Base-by-base conservation (phyloP, 139 green algal genomes). In the Chlamydomonas incerta region DNA sequence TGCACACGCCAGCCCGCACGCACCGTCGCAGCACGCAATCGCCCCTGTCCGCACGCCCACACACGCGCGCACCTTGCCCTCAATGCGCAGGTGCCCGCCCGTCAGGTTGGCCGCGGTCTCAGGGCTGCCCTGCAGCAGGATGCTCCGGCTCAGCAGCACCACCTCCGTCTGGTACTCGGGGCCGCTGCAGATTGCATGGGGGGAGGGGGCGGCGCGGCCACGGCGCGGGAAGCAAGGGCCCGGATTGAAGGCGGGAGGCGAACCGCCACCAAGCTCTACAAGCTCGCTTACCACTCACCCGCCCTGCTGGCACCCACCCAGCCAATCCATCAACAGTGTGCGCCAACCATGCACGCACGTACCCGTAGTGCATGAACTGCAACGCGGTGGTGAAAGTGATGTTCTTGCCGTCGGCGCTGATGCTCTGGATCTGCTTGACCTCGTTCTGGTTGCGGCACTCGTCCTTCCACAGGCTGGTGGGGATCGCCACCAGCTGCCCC, bases 401-500 rank as follows among this genome's bases (percentile, higher is more conserved):
- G 4, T 82, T 90, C 31, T 62, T 81, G 46, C 82, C 57, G 34
- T 88, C 87, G 10, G 80, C 10, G 1, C 69, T 83, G 14, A 93
- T 72, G 23, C 35, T 65, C 20, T 28, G 20, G 3, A 93, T 79
- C 26, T 72, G 87, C 52, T 76, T 52, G 8, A 91, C 90, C 81
- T 93, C 90, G 81, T 93, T 93, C 58, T 92, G 60, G 80, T 93
- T 93, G 41, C 87, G 58, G 74, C 82, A 80, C 83, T 91, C 88
- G 46, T 93, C 90, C 47, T 83, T 67, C 72, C 73, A 93, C 3
- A 90, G 87, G 80, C 71, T 90, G 15, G 90, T 93, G 28, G 82
- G 76, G 3, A 93, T 10, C 26, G 76, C 82, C 21, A 91, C 74
- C 69, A 92, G 83, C 88, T 93, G 90, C 21, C 87, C 86, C 4